Evolutionary conservation across 768 basidiomycete genomes (phyloP).

Genomic region (Lentinula guzmanii): DNA sequence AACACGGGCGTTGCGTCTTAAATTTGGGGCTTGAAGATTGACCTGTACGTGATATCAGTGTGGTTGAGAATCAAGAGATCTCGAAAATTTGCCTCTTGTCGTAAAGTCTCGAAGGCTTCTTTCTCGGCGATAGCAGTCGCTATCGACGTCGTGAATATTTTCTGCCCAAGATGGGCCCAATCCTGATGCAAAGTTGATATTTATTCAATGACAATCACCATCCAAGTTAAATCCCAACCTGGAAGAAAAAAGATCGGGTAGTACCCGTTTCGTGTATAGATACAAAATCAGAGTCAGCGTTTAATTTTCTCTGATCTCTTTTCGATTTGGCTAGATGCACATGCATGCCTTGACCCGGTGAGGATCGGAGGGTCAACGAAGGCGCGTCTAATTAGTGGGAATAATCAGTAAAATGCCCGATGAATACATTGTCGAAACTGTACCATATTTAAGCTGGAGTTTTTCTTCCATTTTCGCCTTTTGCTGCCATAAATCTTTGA

Average conservation of each 20-base stretch:
- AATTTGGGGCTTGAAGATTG: conserved; percentile 40
- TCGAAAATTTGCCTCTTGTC: conserved; percentile 48
- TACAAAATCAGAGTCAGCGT: conserved; percentile 44
- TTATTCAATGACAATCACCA: neutral
- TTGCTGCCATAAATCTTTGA: conserved; percentile 9
- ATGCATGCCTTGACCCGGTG: conserved; percentile 65
- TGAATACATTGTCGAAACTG: conserved; percentile 7
- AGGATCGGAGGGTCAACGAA: conserved; percentile 68
- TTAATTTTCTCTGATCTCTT: conserved; percentile 50
- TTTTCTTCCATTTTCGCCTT: conserved; percentile 48
- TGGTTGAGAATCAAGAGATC: neutral
- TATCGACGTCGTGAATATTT: conserved; percentile 51
- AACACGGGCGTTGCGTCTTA: conserved; percentile 73
- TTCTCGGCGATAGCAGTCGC: conserved; percentile 58
- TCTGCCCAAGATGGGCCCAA: conserved; percentile 72
- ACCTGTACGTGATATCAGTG: conserved; percentile 41
- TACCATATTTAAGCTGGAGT: conserved; percentile 53
- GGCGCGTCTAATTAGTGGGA: conserved; percentile 44
- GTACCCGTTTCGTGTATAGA: conserved; percentile 55
- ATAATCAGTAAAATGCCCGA: neutral
- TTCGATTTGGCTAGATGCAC: conserved; percentile 64
- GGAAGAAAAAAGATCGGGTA: conserved; percentile 65
- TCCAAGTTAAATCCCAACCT: conserved; percentile 28
- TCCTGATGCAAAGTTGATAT: conserved; percentile 31
- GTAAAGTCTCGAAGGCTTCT: conserved; percentile 64